These are phyloP conservation scores for Torulaspora indica DNA, from an alignment of 805 yeast species.

Conservation along the genomic window DNA sequence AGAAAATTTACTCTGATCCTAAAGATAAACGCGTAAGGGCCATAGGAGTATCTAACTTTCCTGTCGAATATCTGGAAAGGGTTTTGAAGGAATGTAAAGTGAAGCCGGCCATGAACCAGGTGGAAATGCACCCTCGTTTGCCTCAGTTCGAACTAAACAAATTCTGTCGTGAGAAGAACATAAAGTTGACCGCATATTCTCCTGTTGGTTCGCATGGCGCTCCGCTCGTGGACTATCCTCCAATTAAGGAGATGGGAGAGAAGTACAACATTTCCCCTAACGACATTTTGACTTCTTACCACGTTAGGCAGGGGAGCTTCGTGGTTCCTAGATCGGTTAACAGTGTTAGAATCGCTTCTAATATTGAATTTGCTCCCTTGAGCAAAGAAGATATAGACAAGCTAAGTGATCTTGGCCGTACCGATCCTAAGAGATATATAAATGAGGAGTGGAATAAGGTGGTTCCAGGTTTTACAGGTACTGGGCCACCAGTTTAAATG, in stretches of 20 bases:
- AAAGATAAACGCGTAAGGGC: slow-evolving; percentile 46
- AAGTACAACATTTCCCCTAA: slow-evolving; percentile 51
- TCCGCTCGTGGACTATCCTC: slow-evolving; percentile 51
- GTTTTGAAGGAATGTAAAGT: slow-evolving; percentile 42
- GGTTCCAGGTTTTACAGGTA: slow-evolving; percentile 33
- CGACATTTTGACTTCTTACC: slow-evolving; percentile 60
- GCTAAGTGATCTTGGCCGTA: slow-evolving; percentile 34
- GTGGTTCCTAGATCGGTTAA: slow-evolving; percentile 70
- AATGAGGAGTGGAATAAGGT: slow-evolving; percentile 26
- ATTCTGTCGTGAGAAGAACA: slow-evolving; percentile 49
- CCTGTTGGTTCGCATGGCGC: slow-evolving; percentile 66
- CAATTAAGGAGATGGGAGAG: slow-evolving; percentile 49
- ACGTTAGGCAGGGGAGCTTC: slow-evolving; percentile 55
- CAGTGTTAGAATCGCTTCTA: slow-evolving; percentile 50
- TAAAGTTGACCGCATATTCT: slow-evolving; percentile 52
- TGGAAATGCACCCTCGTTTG: slow-evolving; percentile 70
- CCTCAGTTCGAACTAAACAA: slow-evolving; percentile 58
- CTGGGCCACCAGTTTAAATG: slow-evolving; percentile 9
- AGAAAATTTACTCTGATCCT: slow-evolving; percentile 28
- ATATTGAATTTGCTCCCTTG: slow-evolving; percentile 39
- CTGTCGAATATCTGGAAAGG: slow-evolving; percentile 38
- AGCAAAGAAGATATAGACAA: slow-evolving; percentile 41
- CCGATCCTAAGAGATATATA: slow-evolving; percentile 34
- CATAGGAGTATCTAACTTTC: slow-evolving; percentile 57
- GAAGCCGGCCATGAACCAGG: slow-evolving; percentile 53